Evolutionary conservation across 1,284 basidiomycete genomes (phyloP), one percentile per base, ranked within the genome.

Genomic region (Tylopilus sp.): DNA sequence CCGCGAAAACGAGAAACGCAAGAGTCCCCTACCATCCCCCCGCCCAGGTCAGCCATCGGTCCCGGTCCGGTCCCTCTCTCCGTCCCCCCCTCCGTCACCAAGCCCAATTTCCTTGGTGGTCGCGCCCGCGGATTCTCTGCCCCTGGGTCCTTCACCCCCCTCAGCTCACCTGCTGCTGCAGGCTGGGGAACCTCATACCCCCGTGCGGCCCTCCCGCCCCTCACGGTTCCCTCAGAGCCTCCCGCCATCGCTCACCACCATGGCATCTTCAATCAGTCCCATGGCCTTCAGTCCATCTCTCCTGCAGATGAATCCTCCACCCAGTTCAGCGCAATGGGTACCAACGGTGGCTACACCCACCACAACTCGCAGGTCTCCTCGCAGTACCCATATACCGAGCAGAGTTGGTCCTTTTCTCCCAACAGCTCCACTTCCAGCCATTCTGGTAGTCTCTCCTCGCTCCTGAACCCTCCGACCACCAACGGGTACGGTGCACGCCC

Each of bases 51-150:
- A 28, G 81, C 86, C 15, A 78, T 85, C 48, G 81, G 81, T 42
- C 77, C 82, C 66, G 79, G 76, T 43, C 75, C 77, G 10, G 72
- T 85, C 18, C 76, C 84, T 38, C 75, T 85, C 58, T 76, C 80
- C 16, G 73, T 81, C 3, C 82, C 82, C 3, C 82, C 82, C 25
- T 65, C 71, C 40, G 59, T 58, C 39, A 58, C 64, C 46, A 67
- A 73, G 44, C 58, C 74, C 57, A 65, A 73, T 58, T 61, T 71
- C 54, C 57, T 74, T 25, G 69, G 68, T 47, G 80, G 80, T 51
- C 79, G 87, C 46, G 74, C 82, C 11, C 82, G 89, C 47, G 87
- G 87, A 26, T 88, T 89, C 65, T 88, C 88, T 51, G 85, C 86
- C 2, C 88, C 87, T 42, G 84, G 86, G 33, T 81, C 85, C 0